These are phyloP conservation scores for Blepharisma stoltei DNA, from an alignment of 73 alveolate species.

Conservation along the genomic window DNA sequence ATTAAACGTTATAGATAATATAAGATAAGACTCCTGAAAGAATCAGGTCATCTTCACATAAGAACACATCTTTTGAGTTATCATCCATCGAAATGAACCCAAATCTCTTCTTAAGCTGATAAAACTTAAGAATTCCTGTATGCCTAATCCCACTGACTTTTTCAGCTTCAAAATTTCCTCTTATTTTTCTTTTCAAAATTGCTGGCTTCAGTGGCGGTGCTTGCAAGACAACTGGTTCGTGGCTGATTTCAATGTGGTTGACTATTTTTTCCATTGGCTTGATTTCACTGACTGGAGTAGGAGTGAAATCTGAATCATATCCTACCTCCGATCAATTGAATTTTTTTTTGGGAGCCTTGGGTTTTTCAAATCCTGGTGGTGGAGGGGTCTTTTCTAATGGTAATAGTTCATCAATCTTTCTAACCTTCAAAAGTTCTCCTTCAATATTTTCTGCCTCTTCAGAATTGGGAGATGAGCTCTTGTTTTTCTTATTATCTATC, in stretches of 20 bases:
- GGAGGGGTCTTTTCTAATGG: neutral
- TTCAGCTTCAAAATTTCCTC: conserved; percentile 25
- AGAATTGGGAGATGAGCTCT: neutral
- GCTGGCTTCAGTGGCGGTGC: neutral
- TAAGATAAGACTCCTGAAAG: neutral
- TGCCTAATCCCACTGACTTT: conserved; percentile 8
- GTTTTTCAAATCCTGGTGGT: conserved; percentile 8
- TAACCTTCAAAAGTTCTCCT: neutral
- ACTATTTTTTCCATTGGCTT: neutral
- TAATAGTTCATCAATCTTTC: neutral
- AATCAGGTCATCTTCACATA: conserved; percentile 33
- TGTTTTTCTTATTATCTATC: neutral
- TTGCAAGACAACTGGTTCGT: neutral
- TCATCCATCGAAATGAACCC: conserved; percentile 30
- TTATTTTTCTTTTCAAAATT: neutral
- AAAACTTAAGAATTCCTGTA: conserved; percentile 24
- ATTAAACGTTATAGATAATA: too few species aligned
- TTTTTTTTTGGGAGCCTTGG: too few species aligned
- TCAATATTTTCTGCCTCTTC: neutral
- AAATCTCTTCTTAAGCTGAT: conserved; percentile 29
- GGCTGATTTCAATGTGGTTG: neutral
- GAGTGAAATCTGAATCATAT: conserved; percentile 1
- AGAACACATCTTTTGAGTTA: conserved; percentile 23
- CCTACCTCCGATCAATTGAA: neutral
- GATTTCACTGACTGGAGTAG: neutral